These are phyloP conservation scores for Asterella californica DNA, from an alignment of 225 moss, liverwort and hornwort species.

Conservation along the genomic window DNA sequence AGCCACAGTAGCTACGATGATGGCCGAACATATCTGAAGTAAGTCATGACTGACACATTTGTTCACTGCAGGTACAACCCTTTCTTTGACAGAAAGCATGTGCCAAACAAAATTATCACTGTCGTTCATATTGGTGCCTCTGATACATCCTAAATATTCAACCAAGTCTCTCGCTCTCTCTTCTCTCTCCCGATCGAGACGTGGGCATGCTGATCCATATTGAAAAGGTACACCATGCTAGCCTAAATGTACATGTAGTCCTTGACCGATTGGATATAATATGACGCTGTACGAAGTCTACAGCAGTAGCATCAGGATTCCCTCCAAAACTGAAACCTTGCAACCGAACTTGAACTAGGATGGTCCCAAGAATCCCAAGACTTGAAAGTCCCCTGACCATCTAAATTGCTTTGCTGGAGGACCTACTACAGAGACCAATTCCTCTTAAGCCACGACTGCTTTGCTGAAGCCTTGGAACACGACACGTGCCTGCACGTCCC, in stretches of 20 bases:
- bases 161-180: neutral
- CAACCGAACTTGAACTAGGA: neutral
- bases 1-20: too few relatives aligned
- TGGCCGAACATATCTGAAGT: neutral
- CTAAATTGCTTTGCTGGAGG: neutral
- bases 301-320: neutral
- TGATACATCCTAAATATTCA: neutral
- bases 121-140: neutral
- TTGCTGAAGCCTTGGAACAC: neutral
- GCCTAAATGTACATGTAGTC: neutral
- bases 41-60: neutral
- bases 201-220: neutral
- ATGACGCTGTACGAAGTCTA: neutral
- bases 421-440: neutral
- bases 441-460: neutral
- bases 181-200: neutral
- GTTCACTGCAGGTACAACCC: neutral
- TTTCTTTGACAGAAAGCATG: neutral
- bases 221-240: neutral
- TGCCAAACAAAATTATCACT: neutral
- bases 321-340: neutral
- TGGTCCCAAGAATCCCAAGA: too few relatives aligned
- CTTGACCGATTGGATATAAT: neutral
- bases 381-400: neutral
- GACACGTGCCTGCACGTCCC: neutral